These are phyloP conservation scores for Aspergillus hortae DNA, from an alignment of 2,329 filamentous ascomycete genomes.

Conservation along the genomic window DNA sequence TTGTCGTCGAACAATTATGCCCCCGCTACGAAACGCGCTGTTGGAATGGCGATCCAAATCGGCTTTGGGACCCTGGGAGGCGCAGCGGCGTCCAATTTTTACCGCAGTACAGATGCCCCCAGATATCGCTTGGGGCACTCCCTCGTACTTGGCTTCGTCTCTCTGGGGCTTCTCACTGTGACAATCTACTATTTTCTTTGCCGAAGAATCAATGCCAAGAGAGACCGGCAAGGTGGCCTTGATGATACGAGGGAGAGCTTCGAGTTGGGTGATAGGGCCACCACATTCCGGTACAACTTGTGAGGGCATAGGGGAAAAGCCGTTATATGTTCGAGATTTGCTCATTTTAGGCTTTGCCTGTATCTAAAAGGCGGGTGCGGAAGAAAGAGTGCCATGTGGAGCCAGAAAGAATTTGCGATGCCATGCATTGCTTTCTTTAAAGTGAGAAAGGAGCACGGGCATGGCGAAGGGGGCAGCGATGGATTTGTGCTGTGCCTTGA, in stretches of 20 bases:
- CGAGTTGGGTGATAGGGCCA: conserved; percentile 11
- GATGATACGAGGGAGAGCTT: conserved; percentile 4
- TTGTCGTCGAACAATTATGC: not conserved
- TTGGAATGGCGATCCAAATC: not conserved
- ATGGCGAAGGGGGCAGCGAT: too few relatives aligned
- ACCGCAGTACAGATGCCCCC: conserved; percentile 9
- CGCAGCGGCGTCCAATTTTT: conserved; percentile 12
- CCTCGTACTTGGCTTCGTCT: conserved; percentile 9
- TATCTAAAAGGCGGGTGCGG: too few relatives aligned
- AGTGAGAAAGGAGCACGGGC: too few relatives aligned
- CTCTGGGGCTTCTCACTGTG: conserved; percentile 6
- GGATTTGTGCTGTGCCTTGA: too few relatives aligned
- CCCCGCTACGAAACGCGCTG: not conserved
- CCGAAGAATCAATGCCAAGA: conserved; percentile 7
- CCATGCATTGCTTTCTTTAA: too few relatives aligned
- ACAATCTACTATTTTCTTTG: conserved; percentile 8
- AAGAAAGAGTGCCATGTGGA: too few relatives aligned
- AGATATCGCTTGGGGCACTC: conserved; percentile 12
- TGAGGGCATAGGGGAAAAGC: not conserved
- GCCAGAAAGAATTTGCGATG: too few relatives aligned
- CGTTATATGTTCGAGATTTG: too few relatives aligned
- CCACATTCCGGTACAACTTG: conserved; percentile 2
- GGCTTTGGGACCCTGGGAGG: not conserved
- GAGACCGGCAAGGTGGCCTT: not conserved
- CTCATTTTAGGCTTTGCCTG: too few relatives aligned